Percentiles rank a stretch among this genome's conserved stretches.
phyloP scores from a whole-genome alignment of 2,329 filamentous ascomycete species.

The Drechslerella stenobrocha region DNA sequence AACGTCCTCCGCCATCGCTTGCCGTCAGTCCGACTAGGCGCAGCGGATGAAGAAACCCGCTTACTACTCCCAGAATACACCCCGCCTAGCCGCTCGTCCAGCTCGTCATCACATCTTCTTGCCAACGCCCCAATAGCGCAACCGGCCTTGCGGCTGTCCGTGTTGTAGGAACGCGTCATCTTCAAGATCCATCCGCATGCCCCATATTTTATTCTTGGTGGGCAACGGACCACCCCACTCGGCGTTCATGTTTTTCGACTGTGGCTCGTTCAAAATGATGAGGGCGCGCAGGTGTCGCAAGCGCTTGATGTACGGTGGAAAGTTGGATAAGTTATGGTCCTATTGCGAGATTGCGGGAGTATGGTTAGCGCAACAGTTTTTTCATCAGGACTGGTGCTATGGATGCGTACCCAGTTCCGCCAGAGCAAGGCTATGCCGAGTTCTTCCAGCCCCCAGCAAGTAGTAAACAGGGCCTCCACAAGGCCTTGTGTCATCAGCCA shows the following conservation, averaged over 20 bases:
- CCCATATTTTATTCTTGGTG: constrained; percentile 41
- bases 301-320: constrained; percentile 26
- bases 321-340: constrained; percentile 24
- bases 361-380: background rate
- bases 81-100: background rate
- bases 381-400: too few species aligned
- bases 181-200: constrained; percentile 17
- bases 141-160: constrained; percentile 33
- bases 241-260: constrained; percentile 41
- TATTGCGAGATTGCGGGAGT: too few species aligned
- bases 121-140: constrained; percentile 29
- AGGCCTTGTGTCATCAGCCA: constrained; percentile 35
- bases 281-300: constrained; percentile 21
- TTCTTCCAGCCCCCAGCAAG: constrained; percentile 35
- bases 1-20: constrained; percentile 8
- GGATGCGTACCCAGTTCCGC: constrained; percentile 38
- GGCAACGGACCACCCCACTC: constrained; percentile 39
- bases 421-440: constrained; percentile 33
- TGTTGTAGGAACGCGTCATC: constrained; percentile 33
- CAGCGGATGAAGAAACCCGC: background rate
- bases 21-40: background rate
- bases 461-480: constrained; percentile 16
- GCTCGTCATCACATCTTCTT: constrained; percentile 37
- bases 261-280: constrained; percentile 41
- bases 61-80: background rate